A percentile compares a stretch with the other conserved stretches of the same genome.
Evolutionary conservation across 2,329 filamentous ascomycete genomes (phyloP).

Genomic region (Talaromyces sp.): DNA sequence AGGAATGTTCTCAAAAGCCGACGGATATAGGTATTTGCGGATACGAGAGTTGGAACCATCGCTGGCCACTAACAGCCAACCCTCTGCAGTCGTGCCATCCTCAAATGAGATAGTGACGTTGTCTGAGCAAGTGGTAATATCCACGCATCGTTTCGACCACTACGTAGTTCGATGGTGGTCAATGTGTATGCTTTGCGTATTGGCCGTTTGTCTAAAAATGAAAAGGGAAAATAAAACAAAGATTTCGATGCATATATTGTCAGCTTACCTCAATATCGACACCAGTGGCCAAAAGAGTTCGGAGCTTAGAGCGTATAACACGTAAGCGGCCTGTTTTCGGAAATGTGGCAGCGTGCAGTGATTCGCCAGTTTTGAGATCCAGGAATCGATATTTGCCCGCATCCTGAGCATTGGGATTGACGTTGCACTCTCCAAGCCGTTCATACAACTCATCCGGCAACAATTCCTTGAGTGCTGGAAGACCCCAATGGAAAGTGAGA

Average conservation of each 20-base stretch:
- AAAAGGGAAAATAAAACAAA: not conserved
- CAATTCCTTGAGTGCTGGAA: slow-evolving; percentile 53
- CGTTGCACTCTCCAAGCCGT: slow-evolving; percentile 52
- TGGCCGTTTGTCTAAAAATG: not conserved
- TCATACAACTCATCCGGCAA: slow-evolving; percentile 50
- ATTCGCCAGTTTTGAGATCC: slow-evolving; percentile 53
- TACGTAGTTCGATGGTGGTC: slow-evolving; percentile 22
- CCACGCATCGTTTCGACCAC: slow-evolving; percentile 41
- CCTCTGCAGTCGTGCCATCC: slow-evolving; percentile 45
- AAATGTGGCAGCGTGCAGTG: slow-evolving; percentile 42
- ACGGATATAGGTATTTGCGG: slow-evolving; percentile 36
- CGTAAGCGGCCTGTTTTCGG: slow-evolving; percentile 49
- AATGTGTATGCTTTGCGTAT: not conserved
- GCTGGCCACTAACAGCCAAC: slow-evolving; percentile 51
- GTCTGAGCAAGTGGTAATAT: slow-evolving; percentile 36
- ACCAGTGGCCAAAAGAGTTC: slow-evolving; percentile 47
- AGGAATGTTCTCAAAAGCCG: slow-evolving; percentile 33
- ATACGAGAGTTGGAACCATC: slow-evolving; percentile 52
- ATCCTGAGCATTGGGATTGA: slow-evolving; percentile 54
- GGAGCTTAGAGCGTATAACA: slow-evolving; percentile 50
- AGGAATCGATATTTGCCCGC: slow-evolving; percentile 56
- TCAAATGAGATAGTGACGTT: slow-evolving; percentile 48
- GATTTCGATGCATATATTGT: not conserved
- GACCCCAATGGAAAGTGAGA: slow-evolving; percentile 63
- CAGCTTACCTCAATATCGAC: slow-evolving; percentile 50